Evolutionary conservation across 1,284 basidiomycete species (phyloP).

Genomic region (Ganoderma leucocontextum): DNA sequence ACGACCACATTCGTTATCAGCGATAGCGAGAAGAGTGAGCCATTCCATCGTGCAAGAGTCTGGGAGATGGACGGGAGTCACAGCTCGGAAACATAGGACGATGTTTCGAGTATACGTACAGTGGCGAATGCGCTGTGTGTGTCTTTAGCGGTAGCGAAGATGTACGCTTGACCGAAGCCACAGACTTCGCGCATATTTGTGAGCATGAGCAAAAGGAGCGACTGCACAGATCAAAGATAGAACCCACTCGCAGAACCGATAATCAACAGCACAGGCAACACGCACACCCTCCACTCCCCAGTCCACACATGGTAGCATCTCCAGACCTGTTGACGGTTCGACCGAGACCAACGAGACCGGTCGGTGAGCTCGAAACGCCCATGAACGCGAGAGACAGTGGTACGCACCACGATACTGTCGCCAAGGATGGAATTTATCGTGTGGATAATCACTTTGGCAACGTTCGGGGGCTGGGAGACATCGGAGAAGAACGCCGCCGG

Average conservation of each 20-base stretch:
- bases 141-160: conserved; percentile 43
- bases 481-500: conserved; percentile 48
- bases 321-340: conserved; percentile 41
- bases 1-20: conserved; percentile 48
- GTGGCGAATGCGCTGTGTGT: conserved; percentile 46
- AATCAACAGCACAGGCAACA: conserved; percentile 43
- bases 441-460: conserved; percentile 49
- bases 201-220: not conserved
- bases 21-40: conserved; percentile 47
- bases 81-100: not conserved
- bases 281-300: conserved; percentile 43
- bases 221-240: not conserved
- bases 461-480: conserved; percentile 48
- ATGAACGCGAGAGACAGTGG: not conserved
- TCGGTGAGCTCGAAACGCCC: not conserved
- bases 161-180: conserved; percentile 47
- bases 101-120: not conserved
- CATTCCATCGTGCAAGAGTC: conserved; percentile 44
- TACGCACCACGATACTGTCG: conserved; percentile 47
- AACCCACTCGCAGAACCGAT: conserved; percentile 45
- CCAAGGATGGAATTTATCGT: conserved; percentile 47
- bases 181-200: conserved; percentile 36
- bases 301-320: conserved; percentile 49
- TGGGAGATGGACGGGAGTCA: not conserved
- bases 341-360: not conserved